Evolutionary conservation across 2,329 filamentous ascomycete genomes (phyloP).

Genomic region (Thelonectria blattea): DNA sequence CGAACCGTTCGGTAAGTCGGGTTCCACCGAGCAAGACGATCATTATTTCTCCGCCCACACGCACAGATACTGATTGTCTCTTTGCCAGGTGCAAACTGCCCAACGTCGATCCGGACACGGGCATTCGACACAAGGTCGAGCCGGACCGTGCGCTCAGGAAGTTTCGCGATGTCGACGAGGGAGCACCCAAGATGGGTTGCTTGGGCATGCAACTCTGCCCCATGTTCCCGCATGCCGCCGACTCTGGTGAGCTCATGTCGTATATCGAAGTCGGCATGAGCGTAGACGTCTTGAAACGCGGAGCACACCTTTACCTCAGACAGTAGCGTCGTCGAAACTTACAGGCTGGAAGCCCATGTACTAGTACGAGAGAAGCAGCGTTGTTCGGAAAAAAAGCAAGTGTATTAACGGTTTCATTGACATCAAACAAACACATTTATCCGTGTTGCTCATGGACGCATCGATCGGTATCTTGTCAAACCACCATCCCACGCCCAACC

Average conservation of each 20-base stretch:
- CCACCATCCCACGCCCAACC: constrained; percentile 24
- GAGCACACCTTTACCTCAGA: constrained; percentile 50
- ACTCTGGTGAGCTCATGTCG: constrained; percentile 44
- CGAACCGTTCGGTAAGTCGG: constrained; percentile 64
- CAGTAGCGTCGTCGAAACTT: constrained; percentile 16
- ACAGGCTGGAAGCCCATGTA: background rate
- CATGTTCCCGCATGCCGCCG: constrained; percentile 47
- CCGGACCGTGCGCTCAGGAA: constrained; percentile 64
- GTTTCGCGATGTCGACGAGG: constrained; percentile 65
- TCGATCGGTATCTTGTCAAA: constrained; percentile 35
- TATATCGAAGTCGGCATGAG: constrained; percentile 63
- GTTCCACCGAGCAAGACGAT: background rate
- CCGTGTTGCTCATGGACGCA: constrained; percentile 26
- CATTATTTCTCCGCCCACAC: background rate
- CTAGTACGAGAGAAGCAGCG: background rate
- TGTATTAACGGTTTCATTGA: constrained; percentile 12
- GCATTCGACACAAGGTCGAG: constrained; percentile 59
- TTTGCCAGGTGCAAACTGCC: constrained; percentile 71
- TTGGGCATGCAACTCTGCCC: constrained; percentile 72
- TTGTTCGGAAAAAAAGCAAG: background rate
- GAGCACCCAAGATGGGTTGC: constrained; percentile 62
- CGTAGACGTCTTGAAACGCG: constrained; percentile 55
- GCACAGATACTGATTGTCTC: background rate
- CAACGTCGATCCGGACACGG: constrained; percentile 70
- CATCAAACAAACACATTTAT: constrained; percentile 17